Conservation (phyloP, 2,329 filamentous ascomycete species). For the Claviceps quebecensis region DNA sequence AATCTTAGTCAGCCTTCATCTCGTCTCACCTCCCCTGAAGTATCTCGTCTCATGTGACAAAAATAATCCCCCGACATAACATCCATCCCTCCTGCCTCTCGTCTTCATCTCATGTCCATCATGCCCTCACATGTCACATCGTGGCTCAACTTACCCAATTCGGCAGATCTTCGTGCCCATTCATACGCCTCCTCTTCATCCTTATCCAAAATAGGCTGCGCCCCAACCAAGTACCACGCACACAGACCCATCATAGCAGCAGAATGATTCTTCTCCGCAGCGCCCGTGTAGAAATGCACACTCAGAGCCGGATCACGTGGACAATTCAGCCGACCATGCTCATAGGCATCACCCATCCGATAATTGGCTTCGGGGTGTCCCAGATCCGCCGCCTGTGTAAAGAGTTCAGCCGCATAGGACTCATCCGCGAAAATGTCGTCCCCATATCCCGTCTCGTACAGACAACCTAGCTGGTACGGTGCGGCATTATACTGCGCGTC, state of each 20-base stretch:
- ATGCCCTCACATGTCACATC: neutral
- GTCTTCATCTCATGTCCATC: neutral
- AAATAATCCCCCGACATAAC: neutral
- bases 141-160: constrained; percentile 49
- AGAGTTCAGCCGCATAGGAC: constrained; percentile 80
- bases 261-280: constrained; percentile 71
- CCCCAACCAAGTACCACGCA: constrained; percentile 96
- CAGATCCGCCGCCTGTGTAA: constrained; percentile 85
- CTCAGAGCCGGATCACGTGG: constrained; percentile 84
- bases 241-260: constrained; percentile 96
- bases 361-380: constrained; percentile 78
- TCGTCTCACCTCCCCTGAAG: neutral
- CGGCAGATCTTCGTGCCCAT: constrained; percentile 80
- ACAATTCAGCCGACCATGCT: constrained; percentile 77
- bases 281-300: constrained; percentile 93
- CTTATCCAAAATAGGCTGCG: constrained; percentile 80
- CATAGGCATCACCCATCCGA: constrained; percentile 90
- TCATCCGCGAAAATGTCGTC: constrained; percentile 89
- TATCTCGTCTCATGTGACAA: too few species aligned
- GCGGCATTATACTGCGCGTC: constrained; percentile 86
- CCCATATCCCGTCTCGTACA: constrained; percentile 89
- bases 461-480: constrained; percentile 74
- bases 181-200: constrained; percentile 94
- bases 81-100: neutral
- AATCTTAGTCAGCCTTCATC: neutral